phyloP scores from a whole-genome alignment of 169 alveolate genomes.

The Eimeria sp. region DNA sequence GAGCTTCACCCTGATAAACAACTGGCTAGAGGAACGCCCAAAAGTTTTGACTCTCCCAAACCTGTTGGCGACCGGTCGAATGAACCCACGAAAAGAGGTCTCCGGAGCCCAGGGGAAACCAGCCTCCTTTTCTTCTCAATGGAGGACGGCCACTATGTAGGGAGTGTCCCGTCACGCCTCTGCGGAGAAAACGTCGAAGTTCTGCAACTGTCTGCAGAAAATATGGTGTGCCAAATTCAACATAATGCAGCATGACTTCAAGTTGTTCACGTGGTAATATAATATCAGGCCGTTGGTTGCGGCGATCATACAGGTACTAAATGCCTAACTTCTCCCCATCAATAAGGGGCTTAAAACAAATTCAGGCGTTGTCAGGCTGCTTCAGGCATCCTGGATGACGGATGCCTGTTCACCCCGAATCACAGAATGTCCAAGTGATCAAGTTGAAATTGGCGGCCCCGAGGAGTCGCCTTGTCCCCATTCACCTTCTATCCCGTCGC shows the following conservation, averaged over 20 bases:
- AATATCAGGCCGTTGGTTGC: conserved; percentile 69
- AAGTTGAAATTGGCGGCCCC: not conserved
- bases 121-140: conserved; percentile 68
- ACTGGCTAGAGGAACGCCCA: conserved; percentile 8
- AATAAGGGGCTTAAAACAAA: conserved; percentile 9
- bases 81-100: conserved; percentile 70
- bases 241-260: not conserved
- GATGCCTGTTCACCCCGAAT: not conserved
- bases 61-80: conserved; percentile 26
- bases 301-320: conserved; percentile 64
- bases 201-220: conserved; percentile 75
- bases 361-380: conserved; percentile 69
- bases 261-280: conserved; percentile 6
- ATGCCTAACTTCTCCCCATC: not conserved
- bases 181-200: conserved; percentile 79
- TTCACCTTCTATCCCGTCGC: not conserved
- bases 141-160: conserved; percentile 76
- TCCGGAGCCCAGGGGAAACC: conserved; percentile 15
- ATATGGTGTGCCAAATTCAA: conserved; percentile 56
- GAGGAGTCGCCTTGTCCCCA: conserved; percentile 38
- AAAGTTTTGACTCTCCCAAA: conserved; percentile 9
- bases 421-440: not conserved
- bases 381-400: conserved; percentile 67
- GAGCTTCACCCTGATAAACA: conserved; percentile 28
- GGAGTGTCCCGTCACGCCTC: conserved; percentile 79